These are phyloP conservation scores for Magnaporthiopsis poae DNA, from an alignment of 2,329 filamentous ascomycete genomes.

Conservation along the genomic window DNA sequence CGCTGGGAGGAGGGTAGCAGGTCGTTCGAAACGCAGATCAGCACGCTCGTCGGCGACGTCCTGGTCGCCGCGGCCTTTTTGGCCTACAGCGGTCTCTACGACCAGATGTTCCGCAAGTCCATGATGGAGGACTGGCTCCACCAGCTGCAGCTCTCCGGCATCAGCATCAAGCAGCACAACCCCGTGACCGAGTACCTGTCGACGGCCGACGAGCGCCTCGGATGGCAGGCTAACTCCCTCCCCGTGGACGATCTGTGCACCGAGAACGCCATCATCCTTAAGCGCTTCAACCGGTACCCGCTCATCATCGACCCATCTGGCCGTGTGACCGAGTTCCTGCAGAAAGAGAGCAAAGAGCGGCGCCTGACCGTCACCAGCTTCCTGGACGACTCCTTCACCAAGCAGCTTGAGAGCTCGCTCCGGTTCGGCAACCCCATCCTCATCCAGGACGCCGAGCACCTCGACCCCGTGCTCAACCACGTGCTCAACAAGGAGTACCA, in stretches of 20 bases:
- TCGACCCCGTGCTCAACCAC: conserved; percentile 95
- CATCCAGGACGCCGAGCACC: conserved; percentile 93
- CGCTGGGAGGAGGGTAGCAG: conserved; percentile 97
- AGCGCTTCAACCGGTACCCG: conserved; percentile 96
- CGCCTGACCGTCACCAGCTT: conserved; percentile 95
- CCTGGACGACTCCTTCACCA: conserved; percentile 93
- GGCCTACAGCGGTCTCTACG: conserved; percentile 91
- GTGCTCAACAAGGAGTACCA: conserved; percentile 99
- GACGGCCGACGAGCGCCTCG: conserved; percentile 84
- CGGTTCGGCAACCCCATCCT: conserved; percentile 97
- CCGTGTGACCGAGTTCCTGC: conserved; percentile 84
- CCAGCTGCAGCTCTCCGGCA: conserved; percentile 84
- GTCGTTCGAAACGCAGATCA: conserved; percentile 96
- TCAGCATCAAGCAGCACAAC: conserved; percentile 86
- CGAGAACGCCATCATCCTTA: conserved; percentile 93
- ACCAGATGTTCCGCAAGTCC: conserved; percentile 92
- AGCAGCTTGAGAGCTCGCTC: conserved; percentile 91
- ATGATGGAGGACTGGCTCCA: conserved; percentile 98
- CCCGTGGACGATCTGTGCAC: conserved; percentile 97
- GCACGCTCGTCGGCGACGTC: conserved; percentile 89
- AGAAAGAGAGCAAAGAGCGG: conserved; percentile 86
- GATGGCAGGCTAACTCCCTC: conserved; percentile 88
- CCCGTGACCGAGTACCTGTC: conserved; percentile 94
- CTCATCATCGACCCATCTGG: conserved; percentile 97
- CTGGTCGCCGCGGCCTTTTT: conserved; percentile 94